Base-by-base conservation (phyloP, 805 yeast genomes). In the Komagataella pseudopastoris region DNA sequence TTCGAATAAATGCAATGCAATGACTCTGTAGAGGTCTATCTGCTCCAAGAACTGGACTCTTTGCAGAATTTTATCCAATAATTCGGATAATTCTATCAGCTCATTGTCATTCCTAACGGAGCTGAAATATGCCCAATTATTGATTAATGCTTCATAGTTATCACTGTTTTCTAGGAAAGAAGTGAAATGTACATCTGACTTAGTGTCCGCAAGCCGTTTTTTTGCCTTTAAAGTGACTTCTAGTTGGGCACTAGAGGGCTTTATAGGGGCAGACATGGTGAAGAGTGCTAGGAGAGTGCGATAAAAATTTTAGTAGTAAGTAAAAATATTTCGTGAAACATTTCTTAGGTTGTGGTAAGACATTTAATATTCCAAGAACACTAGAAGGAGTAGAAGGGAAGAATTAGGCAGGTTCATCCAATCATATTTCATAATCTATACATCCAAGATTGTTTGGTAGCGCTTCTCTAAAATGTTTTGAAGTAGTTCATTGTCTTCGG, bases 31-130 rank as follows among this genome's bases (percentile, higher is more conserved):
- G 22, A 82, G 60, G 6, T 66, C 66, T 50, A 63, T 69, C 44
- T 54, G 47, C 39, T 52, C 62, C 54, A 53, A 58, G 23, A 56
- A 60, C 12, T 51, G 58, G 8, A 53, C 22, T 4, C 51, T 44
- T 23, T 59, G 55, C 6, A 76, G 49, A 0, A 74, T 52, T 47
- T 66, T 72, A 1, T 71, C 59, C 6, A 84, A 55, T 14, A 67
- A 65, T 1, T 66, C 63, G 0, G 83, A 70, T 2, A 75, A 52
- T 18, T 65, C 68, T 0, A 78, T 68, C 55, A 81, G 72, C 49
- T 71, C 74, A 2, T 68, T 60, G 59, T 79, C 81, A 53, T 83
- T 81, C 58, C 81, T 72, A 3, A 68, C 62, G 3, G 75, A 65
- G n/a, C 74, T 63, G 55, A 60, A 71, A 54, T 66, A 66, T 5